phyloP scores from a whole-genome alignment of 2,329 filamentous ascomycete genomes.

The Xylariaceae sp. region DNA sequence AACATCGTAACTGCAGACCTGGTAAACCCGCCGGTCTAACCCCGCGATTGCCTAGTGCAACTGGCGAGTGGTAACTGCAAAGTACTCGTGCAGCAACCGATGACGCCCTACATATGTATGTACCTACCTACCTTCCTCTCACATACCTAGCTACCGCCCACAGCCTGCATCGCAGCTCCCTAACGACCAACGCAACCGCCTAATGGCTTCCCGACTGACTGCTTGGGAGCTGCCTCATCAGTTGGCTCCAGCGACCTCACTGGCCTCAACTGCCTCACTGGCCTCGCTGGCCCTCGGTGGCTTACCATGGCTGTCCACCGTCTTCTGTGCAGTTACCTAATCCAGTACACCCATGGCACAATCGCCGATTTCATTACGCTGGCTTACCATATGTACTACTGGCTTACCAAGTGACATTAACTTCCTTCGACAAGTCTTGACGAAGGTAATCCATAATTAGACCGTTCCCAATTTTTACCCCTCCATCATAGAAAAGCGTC shows the following conservation, averaged over 20 bases:
- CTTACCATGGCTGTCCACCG: neutral
- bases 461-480: conserved; percentile 26
- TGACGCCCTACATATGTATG: neutral
- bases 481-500: conserved; percentile 32
- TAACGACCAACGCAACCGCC: neutral
- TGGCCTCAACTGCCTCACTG: neutral
- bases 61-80: neutral
- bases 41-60: neutral
- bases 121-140: neutral
- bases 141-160: neutral
- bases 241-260: neutral
- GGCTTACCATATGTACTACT: neutral
- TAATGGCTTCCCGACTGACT: neutral
- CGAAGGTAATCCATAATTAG: conserved; percentile 2
- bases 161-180: too few species aligned
- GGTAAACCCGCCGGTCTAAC: neutral
- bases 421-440: neutral
- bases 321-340: neutral
- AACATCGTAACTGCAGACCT: neutral
- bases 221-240: neutral
- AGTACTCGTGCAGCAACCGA: neutral
- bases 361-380: neutral
- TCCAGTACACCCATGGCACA: neutral
- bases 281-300: neutral
- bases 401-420: neutral